phyloP scores from a whole-genome alignment of 108 stramenopile genomes.

The Epithemia pelagica region DNA sequence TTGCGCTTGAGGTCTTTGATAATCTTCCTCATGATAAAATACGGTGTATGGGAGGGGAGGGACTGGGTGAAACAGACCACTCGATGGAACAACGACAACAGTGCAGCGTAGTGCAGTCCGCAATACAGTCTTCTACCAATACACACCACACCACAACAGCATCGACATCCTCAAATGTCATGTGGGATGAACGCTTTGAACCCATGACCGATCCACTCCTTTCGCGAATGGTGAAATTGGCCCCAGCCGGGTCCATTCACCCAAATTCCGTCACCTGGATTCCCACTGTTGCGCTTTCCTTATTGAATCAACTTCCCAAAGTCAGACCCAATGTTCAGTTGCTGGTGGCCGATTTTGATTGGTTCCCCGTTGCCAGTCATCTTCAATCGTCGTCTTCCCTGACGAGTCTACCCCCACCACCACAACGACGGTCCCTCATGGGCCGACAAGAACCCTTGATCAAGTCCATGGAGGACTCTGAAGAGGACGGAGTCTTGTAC shows the following conservation, averaged over 20 bases:
- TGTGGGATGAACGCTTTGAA: slow-evolving; percentile 42
- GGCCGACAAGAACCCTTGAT: slow-evolving; percentile 65
- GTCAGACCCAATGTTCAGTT: slow-evolving; percentile 51
- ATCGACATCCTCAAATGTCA: neutral
- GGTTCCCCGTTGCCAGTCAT: slow-evolving; percentile 35
- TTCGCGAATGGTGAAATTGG: slow-evolving; percentile 30
- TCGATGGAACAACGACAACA: slow-evolving; percentile 52
- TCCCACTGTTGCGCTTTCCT: slow-evolving; percentile 64
- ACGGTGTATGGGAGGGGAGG: slow-evolving; percentile 24
- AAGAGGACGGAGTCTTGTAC: slow-evolving; percentile 32
- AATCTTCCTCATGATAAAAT: slow-evolving; percentile 85
- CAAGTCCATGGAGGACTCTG: slow-evolving; percentile 51
- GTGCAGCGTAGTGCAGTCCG: slow-evolving; percentile 3
- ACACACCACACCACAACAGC: neutral
- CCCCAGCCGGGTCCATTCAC: slow-evolving; percentile 16
- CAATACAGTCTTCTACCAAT: neutral
- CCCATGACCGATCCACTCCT: slow-evolving; percentile 61
- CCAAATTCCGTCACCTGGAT: slow-evolving; percentile 43
- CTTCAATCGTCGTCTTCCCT: neutral
- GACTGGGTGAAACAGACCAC: neutral
- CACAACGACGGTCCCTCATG: slow-evolving; percentile 10
- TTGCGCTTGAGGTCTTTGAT: slow-evolving; percentile 75
- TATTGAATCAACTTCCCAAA: slow-evolving; percentile 40
- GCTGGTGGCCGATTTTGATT: slow-evolving; percentile 79
- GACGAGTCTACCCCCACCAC: slow-evolving; percentile 22